Evolutionary conservation across 1,139 yeast genomes (phyloP), one percentile per base, ranked within the genome.

Genomic region (Yamadazyma dendronema): DNA sequence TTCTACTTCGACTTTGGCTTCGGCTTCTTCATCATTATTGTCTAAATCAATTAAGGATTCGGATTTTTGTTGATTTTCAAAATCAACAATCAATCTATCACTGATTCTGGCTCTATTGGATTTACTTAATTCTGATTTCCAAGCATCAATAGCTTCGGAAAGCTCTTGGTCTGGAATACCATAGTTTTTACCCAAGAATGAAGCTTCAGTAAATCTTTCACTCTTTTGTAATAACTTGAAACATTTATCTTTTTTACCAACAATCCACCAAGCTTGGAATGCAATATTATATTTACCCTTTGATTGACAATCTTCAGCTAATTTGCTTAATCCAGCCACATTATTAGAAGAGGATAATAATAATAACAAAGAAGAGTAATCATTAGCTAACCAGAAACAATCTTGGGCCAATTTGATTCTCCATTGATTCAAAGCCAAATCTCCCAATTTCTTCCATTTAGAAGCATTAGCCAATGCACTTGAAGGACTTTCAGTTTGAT

Each of bases 391-490:
- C 61, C 82, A 76, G 62, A 81, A 94, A 40, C 95, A 77, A 50
- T 83, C 81, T 50, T 81, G 82, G 3, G 98, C 97, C 46, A 88
- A 71, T 50, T 77, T 78, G 44, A 88, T 74, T 52, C 90, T 81
- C 88, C 95, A 92, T 43, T 76, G 75, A 12, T 72, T 60, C 49
- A 94, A 72, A 4, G 96, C 86, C 44, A 81, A 74, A 65, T 92
- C 98, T 46, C 97, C 99, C 40, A 92, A 76, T 44, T 82, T 76
- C 62, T 86, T 87, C 97, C 97, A 92, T 63, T 88, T 90, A 12
- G 60, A 56, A 4, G 63, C 47, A 47, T 68, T 67, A 23, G 63
- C 61, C 36, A 62, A 54, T 12, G 63, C 54, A 16, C 60, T 56
- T 6, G 69, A 53, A 14, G 68, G 61, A 34, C 56, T 61, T 54